Evolutionary conservation across 345 rosid species (phyloP).

Genomic region (Hypericum perforatum): DNA sequence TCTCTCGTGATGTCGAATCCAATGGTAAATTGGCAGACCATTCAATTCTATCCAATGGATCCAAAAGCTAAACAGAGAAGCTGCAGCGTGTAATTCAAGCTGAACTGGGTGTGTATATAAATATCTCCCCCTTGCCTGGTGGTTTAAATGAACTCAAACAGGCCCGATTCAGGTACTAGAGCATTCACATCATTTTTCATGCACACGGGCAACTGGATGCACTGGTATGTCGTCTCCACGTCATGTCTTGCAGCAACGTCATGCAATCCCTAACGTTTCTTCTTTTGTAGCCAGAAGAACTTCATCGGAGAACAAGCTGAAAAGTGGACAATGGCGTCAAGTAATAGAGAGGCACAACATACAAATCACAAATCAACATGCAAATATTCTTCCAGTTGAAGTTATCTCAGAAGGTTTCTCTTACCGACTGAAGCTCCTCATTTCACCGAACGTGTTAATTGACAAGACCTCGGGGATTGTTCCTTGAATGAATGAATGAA

Average conservation of each 20-base stretch:
- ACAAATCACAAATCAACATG: background rate
- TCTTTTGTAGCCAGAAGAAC: slow-evolving; percentile 45
- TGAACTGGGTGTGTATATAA: slow-evolving; percentile 76
- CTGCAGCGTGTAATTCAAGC: slow-evolving; percentile 52
- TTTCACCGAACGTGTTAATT: no score
- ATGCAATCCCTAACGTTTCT: no score
- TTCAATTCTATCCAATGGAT: slow-evolving; percentile 28
- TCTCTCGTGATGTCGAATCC: slow-evolving; percentile 28
- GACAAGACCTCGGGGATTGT: no score
- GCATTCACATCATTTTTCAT: no score
- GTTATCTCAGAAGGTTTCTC: no score
- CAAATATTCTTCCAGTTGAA: no score
- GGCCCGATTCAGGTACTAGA: slow-evolving; percentile 63
- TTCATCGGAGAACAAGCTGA: slow-evolving; percentile 71
- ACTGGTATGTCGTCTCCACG: no score
- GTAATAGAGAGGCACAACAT: slow-evolving; percentile 54
- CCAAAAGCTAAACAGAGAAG: slow-evolving; percentile 39
- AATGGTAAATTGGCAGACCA: slow-evolving; percentile 25
- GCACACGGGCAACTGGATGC: no score
- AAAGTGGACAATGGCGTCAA: slow-evolving; percentile 64
- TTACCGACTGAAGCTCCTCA: no score
- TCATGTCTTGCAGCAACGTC: no score
- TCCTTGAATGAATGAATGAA: no score
- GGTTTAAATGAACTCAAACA: slow-evolving; percentile 72
- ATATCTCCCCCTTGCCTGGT: slow-evolving; percentile 45